phyloP scores from a whole-genome alignment of 495 filamentous ascomycete species.

The Opeltia flavorubescens region DNA sequence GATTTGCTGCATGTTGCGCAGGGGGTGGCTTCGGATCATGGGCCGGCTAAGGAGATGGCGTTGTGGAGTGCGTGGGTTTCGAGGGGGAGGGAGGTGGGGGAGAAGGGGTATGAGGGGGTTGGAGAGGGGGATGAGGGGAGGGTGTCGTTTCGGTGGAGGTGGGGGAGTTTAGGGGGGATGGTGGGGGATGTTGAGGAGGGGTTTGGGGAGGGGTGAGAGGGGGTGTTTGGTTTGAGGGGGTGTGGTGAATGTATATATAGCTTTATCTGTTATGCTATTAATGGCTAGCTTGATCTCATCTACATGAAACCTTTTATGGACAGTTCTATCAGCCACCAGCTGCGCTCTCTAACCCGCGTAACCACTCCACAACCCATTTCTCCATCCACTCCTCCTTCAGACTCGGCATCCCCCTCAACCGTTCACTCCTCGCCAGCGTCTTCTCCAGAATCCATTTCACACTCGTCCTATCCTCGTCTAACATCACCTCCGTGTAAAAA shows the following conservation, averaged over 20 bases:
- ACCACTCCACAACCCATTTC: conserved; percentile 6
- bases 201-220: too few relatives aligned
- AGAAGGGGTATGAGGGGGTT: background rate
- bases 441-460: background rate
- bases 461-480: background rate
- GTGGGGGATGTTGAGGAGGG: background rate
- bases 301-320: too few relatives aligned
- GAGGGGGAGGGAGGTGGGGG: background rate
- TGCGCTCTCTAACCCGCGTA: too few relatives aligned
- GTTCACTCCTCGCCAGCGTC: background rate
- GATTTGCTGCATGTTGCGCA: background rate
- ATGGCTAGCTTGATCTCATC: too few relatives aligned
- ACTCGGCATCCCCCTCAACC: background rate
- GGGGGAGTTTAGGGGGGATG: background rate
- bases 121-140: background rate
- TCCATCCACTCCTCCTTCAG: conserved; percentile 6
- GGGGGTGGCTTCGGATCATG: background rate
- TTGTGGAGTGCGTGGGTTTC: background rate
- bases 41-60: background rate
- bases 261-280: too few relatives aligned
- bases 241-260: too few relatives aligned
- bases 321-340: too few relatives aligned
- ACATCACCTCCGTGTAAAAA: background rate
- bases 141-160: background rate
- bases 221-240: too few relatives aligned